Evolutionary conservation across 495 filamentous ascomycete species (phyloP).

Genomic region (Jackrogersella minutella): DNA sequence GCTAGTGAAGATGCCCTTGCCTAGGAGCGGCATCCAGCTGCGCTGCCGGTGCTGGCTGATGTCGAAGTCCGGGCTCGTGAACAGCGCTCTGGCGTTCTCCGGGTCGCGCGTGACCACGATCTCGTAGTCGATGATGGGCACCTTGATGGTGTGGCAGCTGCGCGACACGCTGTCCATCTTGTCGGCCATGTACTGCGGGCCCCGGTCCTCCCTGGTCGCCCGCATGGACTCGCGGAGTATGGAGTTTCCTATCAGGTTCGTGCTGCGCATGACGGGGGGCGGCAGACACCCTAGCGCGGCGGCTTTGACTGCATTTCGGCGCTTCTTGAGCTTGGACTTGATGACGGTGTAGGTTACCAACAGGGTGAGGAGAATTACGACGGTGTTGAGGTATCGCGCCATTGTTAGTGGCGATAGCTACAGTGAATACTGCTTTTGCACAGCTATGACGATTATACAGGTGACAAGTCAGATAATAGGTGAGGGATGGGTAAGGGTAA

Average conservation of each 20-base stretch:
- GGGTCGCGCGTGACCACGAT: conserved; percentile 65
- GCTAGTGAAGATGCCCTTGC: conserved; percentile 74
- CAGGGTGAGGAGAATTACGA: conserved; percentile 12
- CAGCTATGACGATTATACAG: not conserved
- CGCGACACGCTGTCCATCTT: conserved; percentile 39
- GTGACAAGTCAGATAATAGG: not conserved
- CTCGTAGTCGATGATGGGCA: conserved; percentile 47
- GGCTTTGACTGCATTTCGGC: conserved; percentile 39
- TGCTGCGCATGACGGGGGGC: conserved; percentile 43
- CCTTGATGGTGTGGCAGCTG: conserved; percentile 34
- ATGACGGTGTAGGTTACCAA: conserved; percentile 17
- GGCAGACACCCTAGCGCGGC: conserved; percentile 40
- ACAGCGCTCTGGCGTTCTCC: conserved; percentile 68
- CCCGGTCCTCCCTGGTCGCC: conserved; percentile 45
- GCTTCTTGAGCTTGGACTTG: conserved; percentile 40
- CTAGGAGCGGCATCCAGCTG: conserved; percentile 64
- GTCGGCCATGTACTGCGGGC: conserved; percentile 40
- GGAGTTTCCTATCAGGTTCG: conserved; percentile 45
- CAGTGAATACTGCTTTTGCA: not conserved
- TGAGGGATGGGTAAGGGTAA: not conserved
- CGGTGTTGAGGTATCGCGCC: conserved; percentile 18
- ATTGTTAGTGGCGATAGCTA: conserved; percentile 10
- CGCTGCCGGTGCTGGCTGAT: conserved; percentile 59
- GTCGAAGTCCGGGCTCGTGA: conserved; percentile 68
- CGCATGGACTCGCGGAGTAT: conserved; percentile 41